These are phyloP conservation scores for Lizonia empirigonia DNA, from an alignment of 2,329 filamentous ascomycete genomes.

Conservation along the genomic window DNA sequence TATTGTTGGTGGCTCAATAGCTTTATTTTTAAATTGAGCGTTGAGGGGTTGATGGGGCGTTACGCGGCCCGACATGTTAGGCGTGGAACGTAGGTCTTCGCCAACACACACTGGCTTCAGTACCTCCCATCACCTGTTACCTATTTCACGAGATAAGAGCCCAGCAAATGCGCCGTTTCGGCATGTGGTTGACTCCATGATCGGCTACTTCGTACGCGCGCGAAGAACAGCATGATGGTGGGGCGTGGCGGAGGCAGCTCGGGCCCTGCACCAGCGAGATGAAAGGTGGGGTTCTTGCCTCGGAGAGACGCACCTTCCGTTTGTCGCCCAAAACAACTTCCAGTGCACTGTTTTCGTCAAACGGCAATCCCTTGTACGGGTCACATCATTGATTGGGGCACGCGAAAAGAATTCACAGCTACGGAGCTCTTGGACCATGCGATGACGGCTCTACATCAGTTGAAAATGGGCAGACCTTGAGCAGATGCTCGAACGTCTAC, in stretches of 20 bases:
- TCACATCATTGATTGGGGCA: conserved; percentile 34
- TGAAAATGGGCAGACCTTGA: conserved; percentile 36
- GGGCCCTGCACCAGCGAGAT: conserved; percentile 8
- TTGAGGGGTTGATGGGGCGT: too few species aligned
- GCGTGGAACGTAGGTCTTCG: not conserved
- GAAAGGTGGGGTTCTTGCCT: conserved; percentile 34
- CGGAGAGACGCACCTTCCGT: conserved; percentile 21
- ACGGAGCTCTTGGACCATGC: conserved; percentile 13
- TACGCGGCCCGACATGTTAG: too few species aligned
- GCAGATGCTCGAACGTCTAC: conserved; percentile 27
- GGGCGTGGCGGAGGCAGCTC: not conserved
- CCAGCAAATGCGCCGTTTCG: not conserved
- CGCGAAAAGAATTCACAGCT: conserved; percentile 20
- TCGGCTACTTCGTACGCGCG: not conserved
- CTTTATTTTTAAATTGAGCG: too few species aligned
- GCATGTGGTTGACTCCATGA: not conserved
- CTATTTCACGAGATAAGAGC: not conserved
- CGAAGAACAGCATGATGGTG: not conserved
- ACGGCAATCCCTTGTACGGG: conserved; percentile 21
- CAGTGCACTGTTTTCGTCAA: conserved; percentile 12
- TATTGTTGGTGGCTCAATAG: too few species aligned
- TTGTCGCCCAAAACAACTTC: conserved; percentile 22
- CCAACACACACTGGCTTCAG: not conserved
- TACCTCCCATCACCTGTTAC: not conserved
- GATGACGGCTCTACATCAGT: conserved; percentile 19